Conservation (phyloP, 768 basidiomycete genomes). For the Leccinellum luteum region DNA sequence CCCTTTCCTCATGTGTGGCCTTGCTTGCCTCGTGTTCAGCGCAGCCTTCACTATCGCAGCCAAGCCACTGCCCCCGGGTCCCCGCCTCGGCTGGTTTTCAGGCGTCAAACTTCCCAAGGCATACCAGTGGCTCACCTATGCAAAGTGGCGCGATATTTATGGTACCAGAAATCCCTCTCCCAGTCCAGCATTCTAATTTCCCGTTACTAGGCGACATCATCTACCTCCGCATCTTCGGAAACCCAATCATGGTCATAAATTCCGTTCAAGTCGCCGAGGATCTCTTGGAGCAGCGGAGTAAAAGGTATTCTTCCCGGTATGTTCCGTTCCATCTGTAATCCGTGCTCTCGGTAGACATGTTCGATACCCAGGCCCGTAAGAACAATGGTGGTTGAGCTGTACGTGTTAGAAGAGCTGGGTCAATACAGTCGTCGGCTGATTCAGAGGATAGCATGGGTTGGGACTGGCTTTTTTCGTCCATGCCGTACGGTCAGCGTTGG, state of each 20-base stretch:
- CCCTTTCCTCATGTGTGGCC: slow-evolving; percentile 4
- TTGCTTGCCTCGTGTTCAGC: slow-evolving; percentile 13
- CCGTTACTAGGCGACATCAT: slow-evolving; percentile 42
- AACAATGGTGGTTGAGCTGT: slow-evolving; percentile 47
- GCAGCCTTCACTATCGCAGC: slow-evolving; percentile 3
- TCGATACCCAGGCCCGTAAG: slow-evolving; percentile 30
- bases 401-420: slow-evolving; percentile 10
- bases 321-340: not conserved
- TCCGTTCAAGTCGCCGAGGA: slow-evolving; percentile 40
- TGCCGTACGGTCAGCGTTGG: slow-evolving; percentile 38
- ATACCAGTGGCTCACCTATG: slow-evolving; percentile 47
- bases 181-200: not conserved
- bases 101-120: slow-evolving; percentile 32
- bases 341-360: not conserved
- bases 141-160: slow-evolving; percentile 42
- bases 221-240: slow-evolving; percentile 42
- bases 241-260: slow-evolving; percentile 47
- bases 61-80: slow-evolving; percentile 39
- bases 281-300: slow-evolving; percentile 45
- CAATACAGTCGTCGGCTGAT: not conserved
- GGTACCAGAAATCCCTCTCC: slow-evolving; percentile 25
- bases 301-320: slow-evolving; percentile 41
- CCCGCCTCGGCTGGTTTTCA: slow-evolving; percentile 38
- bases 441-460: slow-evolving; percentile 40
- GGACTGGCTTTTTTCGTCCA: slow-evolving; percentile 45